Conservation (phyloP, 768 basidiomycete species). For the Lactarius sanguifluus region DNA sequence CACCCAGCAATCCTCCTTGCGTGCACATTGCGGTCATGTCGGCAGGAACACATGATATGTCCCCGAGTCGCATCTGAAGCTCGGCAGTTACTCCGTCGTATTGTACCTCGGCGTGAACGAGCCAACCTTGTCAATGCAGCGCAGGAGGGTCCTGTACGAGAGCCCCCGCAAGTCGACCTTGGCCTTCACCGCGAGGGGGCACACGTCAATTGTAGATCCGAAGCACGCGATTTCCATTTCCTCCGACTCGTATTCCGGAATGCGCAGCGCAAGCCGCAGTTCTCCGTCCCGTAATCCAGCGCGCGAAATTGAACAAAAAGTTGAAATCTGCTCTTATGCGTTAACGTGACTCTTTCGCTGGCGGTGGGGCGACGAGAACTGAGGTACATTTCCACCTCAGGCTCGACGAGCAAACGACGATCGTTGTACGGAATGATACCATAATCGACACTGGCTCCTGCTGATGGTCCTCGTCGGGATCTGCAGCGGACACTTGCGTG, state of each 20-base stretch:
- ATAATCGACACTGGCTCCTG: conserved; percentile 20
- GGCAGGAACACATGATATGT: conserved; percentile 9
- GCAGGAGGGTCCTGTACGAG: not conserved
- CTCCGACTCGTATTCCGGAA: not conserved
- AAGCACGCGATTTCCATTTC: conserved; percentile 7
- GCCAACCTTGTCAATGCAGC: conserved; percentile 4
- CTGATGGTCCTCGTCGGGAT: conserved; percentile 16
- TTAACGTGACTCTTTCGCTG: not conserved
- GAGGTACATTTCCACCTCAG: not conserved
- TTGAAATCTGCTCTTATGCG: conserved; percentile 4
- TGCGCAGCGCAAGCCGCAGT: conserved; percentile 5
- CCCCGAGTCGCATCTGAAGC: conserved; percentile 9
- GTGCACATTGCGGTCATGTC: not conserved
- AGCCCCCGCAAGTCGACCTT: conserved; percentile 3
- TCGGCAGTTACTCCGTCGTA: not conserved
- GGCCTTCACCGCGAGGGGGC: not conserved
- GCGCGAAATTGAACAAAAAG: conserved; percentile 18
- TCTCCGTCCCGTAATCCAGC: conserved; percentile 13
- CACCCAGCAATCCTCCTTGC: too few species aligned
- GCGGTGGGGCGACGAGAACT: not conserved
- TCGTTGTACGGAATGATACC: conserved; percentile 6
- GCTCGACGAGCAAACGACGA: conserved; percentile 14
- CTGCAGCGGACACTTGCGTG: conserved; percentile 7
- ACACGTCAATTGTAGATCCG: conserved; percentile 5
- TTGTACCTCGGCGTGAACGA: conserved; percentile 16